These are phyloP conservation scores for Onygenales sp. DNA, from an alignment of 2,329 filamentous ascomycete genomes.

Conservation along the genomic window DNA sequence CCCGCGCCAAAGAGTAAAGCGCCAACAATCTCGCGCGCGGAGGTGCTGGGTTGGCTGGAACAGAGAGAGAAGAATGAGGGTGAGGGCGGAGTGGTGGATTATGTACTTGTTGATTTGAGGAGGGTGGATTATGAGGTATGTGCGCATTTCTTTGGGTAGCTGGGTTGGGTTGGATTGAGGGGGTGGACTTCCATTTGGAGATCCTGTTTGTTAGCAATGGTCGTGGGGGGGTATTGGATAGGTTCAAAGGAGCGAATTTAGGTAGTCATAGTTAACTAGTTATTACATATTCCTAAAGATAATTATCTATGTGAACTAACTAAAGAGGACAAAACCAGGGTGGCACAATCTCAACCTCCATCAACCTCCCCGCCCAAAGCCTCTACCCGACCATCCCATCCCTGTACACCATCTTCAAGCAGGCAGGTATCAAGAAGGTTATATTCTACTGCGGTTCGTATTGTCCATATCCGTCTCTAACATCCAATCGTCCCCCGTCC, in stretches of 20 bases:
- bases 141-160: neutral
- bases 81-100: conserved; percentile 17
- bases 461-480: neutral
- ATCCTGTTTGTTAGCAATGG: no score
- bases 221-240: no score
- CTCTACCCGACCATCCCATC: conserved; percentile 28
- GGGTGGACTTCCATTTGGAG: neutral
- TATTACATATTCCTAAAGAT: neutral
- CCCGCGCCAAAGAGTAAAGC: conserved; percentile 25
- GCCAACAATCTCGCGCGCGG: conserved; percentile 21
- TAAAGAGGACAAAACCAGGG: conserved; percentile 33
- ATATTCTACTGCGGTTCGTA: conserved; percentile 36
- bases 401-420: conserved; percentile 23
- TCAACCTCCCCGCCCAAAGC: conserved; percentile 37
- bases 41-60: conserved; percentile 29
- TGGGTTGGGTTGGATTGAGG: neutral
- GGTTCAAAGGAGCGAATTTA: no score
- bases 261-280: no score
- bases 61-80: conserved; percentile 14
- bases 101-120: conserved; percentile 39
- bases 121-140: conserved; percentile 37
- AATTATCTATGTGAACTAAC: conserved; percentile 1
- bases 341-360: conserved; percentile 49
- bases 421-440: conserved; percentile 22
- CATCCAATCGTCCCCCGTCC: no score